These are phyloP conservation scores for Suillus clintonianus DNA, from an alignment of 768 basidiomycete genomes.

Conservation along the genomic window DNA sequence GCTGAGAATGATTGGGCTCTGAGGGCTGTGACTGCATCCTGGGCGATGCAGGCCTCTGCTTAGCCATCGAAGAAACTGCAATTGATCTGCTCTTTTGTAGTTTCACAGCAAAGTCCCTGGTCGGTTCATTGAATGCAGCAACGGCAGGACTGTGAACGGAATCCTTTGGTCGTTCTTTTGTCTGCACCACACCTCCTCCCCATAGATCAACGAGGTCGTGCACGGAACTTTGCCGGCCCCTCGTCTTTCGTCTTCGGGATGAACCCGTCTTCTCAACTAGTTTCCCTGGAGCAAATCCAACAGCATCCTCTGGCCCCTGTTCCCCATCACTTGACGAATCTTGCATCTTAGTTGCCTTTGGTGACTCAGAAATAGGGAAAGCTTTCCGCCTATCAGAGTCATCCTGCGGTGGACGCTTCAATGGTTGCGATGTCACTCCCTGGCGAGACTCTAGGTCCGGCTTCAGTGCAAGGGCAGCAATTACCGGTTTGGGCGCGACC, in stretches of 20 bases:
- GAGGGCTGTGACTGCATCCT: constrained; percentile 21
- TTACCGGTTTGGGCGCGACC: neutral
- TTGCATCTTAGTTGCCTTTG: constrained; percentile 28
- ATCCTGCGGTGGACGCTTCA: neutral
- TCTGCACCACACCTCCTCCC: constrained; percentile 53
- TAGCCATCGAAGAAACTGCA: constrained; percentile 18
- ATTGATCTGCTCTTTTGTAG: constrained; percentile 22
- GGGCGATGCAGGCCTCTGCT: constrained; percentile 23
- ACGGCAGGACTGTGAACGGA: constrained; percentile 16
- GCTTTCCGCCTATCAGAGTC: constrained; percentile 51
- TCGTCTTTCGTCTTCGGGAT: constrained; percentile 39
- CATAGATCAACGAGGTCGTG: constrained; percentile 82
- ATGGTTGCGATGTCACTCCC: neutral
- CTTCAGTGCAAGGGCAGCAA: constrained; percentile 1
- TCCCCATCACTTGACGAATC: constrained; percentile 61
- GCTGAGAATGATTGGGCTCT: constrained; percentile 6
- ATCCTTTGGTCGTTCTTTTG: constrained; percentile 45
- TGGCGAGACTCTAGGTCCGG: neutral
- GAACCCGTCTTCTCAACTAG: constrained; percentile 22
- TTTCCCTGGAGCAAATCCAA: constrained; percentile 26
- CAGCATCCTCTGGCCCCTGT: constrained; percentile 51
- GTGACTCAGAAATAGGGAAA: constrained; percentile 30
- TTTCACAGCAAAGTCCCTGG: constrained; percentile 15
- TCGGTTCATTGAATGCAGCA: constrained; percentile 14
- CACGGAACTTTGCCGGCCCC: constrained; percentile 76